Conservation (phyloP, 208 protist genomes). For the Porcisia deanei region DNA sequence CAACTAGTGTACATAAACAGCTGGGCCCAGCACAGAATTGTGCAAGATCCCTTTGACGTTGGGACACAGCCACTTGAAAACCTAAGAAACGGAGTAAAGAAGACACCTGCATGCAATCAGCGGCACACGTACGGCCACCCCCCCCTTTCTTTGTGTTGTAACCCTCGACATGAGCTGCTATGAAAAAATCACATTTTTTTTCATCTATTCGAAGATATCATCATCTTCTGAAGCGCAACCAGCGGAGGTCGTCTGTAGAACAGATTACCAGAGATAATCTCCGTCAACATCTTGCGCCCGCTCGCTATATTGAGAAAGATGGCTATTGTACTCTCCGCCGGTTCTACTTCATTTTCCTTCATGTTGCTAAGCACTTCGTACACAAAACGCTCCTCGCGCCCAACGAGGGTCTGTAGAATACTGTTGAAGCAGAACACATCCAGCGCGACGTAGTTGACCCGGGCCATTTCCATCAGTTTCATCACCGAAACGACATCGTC, state of each 20-base stretch:
- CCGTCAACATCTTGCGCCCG: slow-evolving; percentile 48
- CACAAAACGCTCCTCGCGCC: slow-evolving; percentile 48
- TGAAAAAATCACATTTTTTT: background rate
- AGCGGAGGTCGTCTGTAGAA: slow-evolving; percentile 28
- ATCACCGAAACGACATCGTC: slow-evolving; percentile 39
- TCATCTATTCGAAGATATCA: slow-evolving; percentile 5
- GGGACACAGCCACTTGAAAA: background rate
- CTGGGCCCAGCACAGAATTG: background rate
- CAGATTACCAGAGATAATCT: slow-evolving; percentile 37
- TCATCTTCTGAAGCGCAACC: slow-evolving; percentile 17
- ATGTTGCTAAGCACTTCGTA: slow-evolving; percentile 87
- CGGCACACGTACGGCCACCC: too few species aligned
- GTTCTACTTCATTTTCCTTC: slow-evolving; percentile 57
- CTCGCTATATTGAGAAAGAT: slow-evolving; percentile 65
- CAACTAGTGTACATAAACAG: background rate
- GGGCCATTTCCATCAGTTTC: slow-evolving; percentile 75
- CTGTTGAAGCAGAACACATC: slow-evolving; percentile 78
- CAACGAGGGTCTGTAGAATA: slow-evolving; percentile 67
- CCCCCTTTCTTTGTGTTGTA: too few species aligned
- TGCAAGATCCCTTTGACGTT: background rate
- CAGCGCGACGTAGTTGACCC: slow-evolving; percentile 58
- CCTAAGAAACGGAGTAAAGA: background rate
- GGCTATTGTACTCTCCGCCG: slow-evolving; percentile 65
- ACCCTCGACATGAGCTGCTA: too few species aligned
- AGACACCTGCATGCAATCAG: background rate